phyloP scores from a whole-genome alignment of 2,329 filamentous ascomycete species.

The Trichoderma sp. region DNA sequence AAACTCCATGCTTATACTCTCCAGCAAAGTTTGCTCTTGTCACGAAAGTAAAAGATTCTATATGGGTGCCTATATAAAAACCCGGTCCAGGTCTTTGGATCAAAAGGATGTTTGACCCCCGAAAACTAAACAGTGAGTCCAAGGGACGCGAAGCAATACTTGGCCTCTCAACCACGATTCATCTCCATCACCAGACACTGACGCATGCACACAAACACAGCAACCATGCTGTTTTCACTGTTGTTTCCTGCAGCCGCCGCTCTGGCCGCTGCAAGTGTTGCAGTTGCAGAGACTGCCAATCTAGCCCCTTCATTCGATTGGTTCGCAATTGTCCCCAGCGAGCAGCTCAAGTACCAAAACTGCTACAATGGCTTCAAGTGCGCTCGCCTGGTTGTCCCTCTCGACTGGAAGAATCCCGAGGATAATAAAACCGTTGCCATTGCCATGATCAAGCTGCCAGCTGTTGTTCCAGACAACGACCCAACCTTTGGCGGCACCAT shows the following conservation, averaged over 20 bases:
- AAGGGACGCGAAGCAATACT: background rate
- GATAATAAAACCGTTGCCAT: conserved; percentile 36
- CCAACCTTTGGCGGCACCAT: conserved; percentile 44
- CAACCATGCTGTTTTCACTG: background rate
- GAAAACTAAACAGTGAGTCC: background rate
- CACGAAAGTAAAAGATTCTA: background rate
- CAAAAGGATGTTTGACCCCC: background rate
- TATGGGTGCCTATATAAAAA: background rate
- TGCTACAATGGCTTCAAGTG: conserved; percentile 43
- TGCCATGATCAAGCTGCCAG: conserved; percentile 43
- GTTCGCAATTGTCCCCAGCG: conserved; percentile 36
- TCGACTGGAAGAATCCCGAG: conserved; percentile 41
- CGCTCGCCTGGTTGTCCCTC: conserved; percentile 44
- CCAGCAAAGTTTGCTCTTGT: background rate
- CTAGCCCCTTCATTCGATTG: conserved; percentile 34
- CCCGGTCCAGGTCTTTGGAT: background rate
- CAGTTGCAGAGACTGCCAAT: background rate
- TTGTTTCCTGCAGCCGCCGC: background rate
- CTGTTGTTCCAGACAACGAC: conserved; percentile 38
- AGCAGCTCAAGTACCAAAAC: conserved; percentile 38
- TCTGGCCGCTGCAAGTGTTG: background rate
- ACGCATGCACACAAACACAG: background rate
- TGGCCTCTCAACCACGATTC: background rate
- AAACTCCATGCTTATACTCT: background rate
- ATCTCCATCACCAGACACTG: background rate